Percentiles rank a stretch among this genome's conserved stretches.
Evolutionary conservation across 306 rosid species (phyloP).

Genomic region (Vigna nakashimae): DNA sequence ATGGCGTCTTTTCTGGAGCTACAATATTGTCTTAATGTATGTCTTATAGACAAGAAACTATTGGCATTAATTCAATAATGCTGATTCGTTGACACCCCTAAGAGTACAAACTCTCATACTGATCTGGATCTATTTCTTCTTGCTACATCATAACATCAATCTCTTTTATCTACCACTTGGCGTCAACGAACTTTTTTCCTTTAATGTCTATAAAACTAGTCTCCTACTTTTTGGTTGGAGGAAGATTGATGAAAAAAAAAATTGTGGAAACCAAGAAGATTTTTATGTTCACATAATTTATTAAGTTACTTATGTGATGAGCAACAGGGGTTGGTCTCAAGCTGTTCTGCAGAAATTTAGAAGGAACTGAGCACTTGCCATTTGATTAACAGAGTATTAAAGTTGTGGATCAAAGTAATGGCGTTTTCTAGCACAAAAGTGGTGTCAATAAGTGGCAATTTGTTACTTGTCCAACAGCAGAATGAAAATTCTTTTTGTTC

Average conservation of each 20-base stretch:
- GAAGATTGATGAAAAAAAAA: constrained; percentile 16
- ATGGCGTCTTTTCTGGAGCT: neutral
- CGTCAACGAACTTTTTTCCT: neutral
- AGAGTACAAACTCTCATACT: neutral
- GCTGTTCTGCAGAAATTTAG: constrained; percentile 9
- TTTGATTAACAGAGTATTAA: constrained; percentile 7
- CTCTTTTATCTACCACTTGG: neutral
- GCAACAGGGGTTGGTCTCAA: constrained; percentile 20
- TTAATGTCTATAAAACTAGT: neutral
- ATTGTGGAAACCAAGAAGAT: neutral
- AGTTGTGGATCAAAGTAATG: constrained; percentile 16
- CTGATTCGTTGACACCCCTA: no score
- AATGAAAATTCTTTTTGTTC: no score
- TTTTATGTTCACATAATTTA: neutral
- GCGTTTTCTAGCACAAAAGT: neutral
- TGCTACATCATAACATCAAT: neutral
- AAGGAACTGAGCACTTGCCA: constrained; percentile 2
- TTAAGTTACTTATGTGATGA: constrained; percentile 27
- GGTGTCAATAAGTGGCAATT: constrained; percentile 1
- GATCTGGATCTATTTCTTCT: neutral
- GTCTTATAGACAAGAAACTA: constrained; percentile 3
- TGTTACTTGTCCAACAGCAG: neutral
- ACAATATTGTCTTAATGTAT: neutral
- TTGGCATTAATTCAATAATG: neutral
- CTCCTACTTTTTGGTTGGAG: neutral